Conservation (phyloP, 768 basidiomycete genomes). For the Agrocybe praecox region DNA sequence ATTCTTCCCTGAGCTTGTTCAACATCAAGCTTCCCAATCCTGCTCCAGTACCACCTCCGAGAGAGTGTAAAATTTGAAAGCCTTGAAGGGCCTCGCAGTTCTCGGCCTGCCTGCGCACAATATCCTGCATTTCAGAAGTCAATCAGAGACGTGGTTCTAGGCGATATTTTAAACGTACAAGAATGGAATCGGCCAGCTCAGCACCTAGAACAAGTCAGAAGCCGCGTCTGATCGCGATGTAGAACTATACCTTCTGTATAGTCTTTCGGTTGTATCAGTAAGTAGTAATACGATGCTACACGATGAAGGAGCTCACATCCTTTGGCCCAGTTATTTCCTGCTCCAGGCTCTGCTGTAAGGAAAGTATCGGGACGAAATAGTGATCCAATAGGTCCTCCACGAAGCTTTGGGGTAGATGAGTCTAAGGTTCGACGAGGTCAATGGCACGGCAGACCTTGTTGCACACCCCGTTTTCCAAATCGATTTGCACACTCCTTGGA, state of each 20-base stretch:
- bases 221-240: not conserved
- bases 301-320: constrained; percentile 63
- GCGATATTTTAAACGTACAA: constrained; percentile 40
- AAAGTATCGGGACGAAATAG: constrained; percentile 92
- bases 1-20: constrained; percentile 80
- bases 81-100: constrained; percentile 87
- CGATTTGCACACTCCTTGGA: constrained; percentile 87
- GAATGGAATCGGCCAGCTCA: constrained; percentile 85
- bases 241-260: constrained; percentile 80
- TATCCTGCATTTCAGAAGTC: constrained; percentile 47
- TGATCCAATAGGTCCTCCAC: constrained; percentile 66
- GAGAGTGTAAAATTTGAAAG: constrained; percentile 86
- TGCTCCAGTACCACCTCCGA: constrained; percentile 91
- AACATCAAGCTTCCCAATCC: constrained; percentile 83
- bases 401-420: constrained; percentile 44
- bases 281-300: not conserved
- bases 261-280: constrained; percentile 39
- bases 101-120: constrained; percentile 81
- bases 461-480: constrained; percentile 88
- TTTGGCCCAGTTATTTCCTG: constrained; percentile 97
- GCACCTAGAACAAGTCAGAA: constrained; percentile 55
- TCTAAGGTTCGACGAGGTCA: not conserved
- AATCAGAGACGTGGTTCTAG: not conserved
- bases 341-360: constrained; percentile 58
- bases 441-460: constrained; percentile 57